Conservation (phyloP, 1,139 yeast species). For the Hyphopichia wangnamkhiaoensis region DNA sequence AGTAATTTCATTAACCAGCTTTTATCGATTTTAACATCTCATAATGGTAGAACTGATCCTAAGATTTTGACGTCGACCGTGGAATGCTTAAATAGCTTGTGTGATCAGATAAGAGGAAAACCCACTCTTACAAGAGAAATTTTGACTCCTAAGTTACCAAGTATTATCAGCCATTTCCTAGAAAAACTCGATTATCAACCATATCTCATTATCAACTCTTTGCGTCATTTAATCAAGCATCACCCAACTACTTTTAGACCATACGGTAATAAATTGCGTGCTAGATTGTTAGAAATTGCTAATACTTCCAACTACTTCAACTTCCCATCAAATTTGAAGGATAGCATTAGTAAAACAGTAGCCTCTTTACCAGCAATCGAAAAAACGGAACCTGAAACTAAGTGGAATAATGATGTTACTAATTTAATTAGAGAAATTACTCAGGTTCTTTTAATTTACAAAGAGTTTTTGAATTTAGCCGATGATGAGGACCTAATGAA, state of each 20-base stretch:
- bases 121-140: slow-evolving; percentile 83
- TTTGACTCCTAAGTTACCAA: slow-evolving; percentile 75
- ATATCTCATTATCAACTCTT: slow-evolving; percentile 44
- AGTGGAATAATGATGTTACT: slow-evolving; percentile 48
- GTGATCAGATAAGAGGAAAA: slow-evolving; percentile 68
- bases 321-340: slow-evolving; percentile 40
- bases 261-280: slow-evolving; percentile 61
- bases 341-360: slow-evolving; percentile 47
- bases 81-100: slow-evolving; percentile 49
- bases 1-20: slow-evolving; percentile 54
- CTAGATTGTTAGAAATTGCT: slow-evolving; percentile 41
- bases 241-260: slow-evolving; percentile 86
- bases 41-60: slow-evolving; percentile 40
- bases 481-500: slow-evolving; percentile 51
- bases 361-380: slow-evolving; percentile 61
- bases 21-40: slow-evolving; percentile 56
- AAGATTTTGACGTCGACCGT: slow-evolving; percentile 50
- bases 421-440: slow-evolving; percentile 47
- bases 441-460: slow-evolving; percentile 54
- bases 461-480: slow-evolving; percentile 55
- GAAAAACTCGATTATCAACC: slow-evolving; percentile 44
- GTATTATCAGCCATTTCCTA: slow-evolving; percentile 57
- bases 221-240: slow-evolving; percentile 49
- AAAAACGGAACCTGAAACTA: slow-evolving; percentile 50
- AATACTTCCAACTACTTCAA: slow-evolving; percentile 24